Conservation (phyloP, 495 filamentous ascomycete species). For the Aspergillus diversus region DNA sequence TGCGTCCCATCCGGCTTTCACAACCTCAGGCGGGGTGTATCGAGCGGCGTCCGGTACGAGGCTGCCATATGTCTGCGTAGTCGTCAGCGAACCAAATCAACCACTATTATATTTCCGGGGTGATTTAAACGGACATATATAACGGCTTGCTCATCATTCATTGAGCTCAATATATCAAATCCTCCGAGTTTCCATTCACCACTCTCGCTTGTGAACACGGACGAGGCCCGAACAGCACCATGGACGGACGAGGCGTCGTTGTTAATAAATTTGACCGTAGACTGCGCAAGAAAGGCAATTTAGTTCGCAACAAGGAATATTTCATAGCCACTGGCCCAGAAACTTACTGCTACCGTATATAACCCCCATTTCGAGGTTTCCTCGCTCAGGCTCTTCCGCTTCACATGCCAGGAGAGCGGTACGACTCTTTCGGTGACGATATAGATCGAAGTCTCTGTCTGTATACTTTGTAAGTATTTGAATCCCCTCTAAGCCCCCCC, state of each 20-base stretch:
- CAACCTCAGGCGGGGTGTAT: slow-evolving; percentile 84
- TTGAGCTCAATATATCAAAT: slow-evolving; percentile 89
- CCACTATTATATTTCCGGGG: background rate
- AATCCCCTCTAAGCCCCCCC: no score
- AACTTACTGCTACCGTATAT: slow-evolving; percentile 74
- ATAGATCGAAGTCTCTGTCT: slow-evolving; percentile 92
- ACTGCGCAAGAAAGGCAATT: slow-evolving; percentile 46
- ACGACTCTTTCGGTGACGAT: slow-evolving; percentile 90
- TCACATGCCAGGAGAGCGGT: slow-evolving; percentile 84
- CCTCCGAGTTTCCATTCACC: slow-evolving; percentile 97
- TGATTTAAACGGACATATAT: slow-evolving; percentile 71
- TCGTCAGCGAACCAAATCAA: slow-evolving; percentile 22
- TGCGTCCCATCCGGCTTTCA: slow-evolving; percentile 83
- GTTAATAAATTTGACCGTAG: slow-evolving; percentile 94
- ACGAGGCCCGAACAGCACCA: slow-evolving; percentile 79
- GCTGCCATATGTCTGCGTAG: slow-evolving; percentile 74
- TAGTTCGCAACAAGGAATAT: background rate
- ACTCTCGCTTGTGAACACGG: slow-evolving; percentile 89
- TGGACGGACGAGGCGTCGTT: slow-evolving; percentile 90
- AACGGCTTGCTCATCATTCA: slow-evolving; percentile 91
- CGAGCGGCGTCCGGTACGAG: slow-evolving; percentile 79
- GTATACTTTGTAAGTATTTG: slow-evolving; percentile 14
- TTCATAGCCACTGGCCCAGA: background rate
- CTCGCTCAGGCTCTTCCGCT: slow-evolving; percentile 76
- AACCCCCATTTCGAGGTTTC: slow-evolving; percentile 97